Conservation (phyloP, 148 eudicot species). For the Talinum fruticosum region DNA sequence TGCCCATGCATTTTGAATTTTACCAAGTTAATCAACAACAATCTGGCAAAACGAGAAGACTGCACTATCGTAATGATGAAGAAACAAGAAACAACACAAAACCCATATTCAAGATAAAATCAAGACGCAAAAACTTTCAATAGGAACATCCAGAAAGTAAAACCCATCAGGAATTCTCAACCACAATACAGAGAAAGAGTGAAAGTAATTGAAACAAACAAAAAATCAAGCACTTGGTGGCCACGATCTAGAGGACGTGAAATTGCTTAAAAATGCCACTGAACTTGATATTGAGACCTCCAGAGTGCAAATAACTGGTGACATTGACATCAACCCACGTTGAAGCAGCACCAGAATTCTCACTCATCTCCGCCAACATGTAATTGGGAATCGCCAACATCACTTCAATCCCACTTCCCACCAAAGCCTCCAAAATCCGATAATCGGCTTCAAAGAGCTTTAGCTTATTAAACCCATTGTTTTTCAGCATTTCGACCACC, state of each 20-base stretch:
- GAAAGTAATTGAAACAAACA: slow-evolving; percentile 3
- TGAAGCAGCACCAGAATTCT: slow-evolving; percentile 51
- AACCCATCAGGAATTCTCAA: neutral
- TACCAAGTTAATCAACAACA: neutral
- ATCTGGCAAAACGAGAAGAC: neutral
- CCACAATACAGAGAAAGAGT: neutral
- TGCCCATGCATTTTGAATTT: neutral
- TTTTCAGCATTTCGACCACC: slow-evolving; percentile 75
- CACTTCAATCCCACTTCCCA: slow-evolving; percentile 68
- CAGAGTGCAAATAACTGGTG: slow-evolving; percentile 54
- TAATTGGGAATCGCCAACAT: slow-evolving; percentile 87
- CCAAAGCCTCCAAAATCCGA: slow-evolving; percentile 57
- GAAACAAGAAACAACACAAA: neutral
- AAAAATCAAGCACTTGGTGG: slow-evolving; percentile 9
- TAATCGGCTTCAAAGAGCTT: slow-evolving; percentile 88
- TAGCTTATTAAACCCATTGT: slow-evolving; percentile 79
- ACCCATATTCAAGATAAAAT: neutral
- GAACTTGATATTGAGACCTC: slow-evolving; percentile 88
- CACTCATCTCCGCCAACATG: slow-evolving; percentile 74
- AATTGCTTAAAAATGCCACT: neutral
- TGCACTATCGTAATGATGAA: neutral
- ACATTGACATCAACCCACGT: slow-evolving; percentile 88
- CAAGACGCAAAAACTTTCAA: neutral
- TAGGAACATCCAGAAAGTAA: neutral
- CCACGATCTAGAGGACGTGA: neutral